Conservation (phyloP, 169 alveolate species). For the Cystoisospora suis region DNA sequence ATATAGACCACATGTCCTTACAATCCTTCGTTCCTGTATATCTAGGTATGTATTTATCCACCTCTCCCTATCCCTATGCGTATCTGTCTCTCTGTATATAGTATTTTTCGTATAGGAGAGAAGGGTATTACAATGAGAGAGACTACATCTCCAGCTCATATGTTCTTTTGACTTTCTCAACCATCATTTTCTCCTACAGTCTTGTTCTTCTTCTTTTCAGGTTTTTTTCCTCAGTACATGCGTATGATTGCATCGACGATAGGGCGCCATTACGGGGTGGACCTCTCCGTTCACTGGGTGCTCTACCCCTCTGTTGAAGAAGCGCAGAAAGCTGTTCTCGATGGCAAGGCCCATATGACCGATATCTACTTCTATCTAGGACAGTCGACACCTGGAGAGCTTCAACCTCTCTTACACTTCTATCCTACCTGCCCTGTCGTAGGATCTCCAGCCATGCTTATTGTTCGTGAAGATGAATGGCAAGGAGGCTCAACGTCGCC, state of each 20-base stretch:
- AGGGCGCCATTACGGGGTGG: not conserved
- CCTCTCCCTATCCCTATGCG: too few relatives aligned
- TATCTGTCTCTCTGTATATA: too few relatives aligned
- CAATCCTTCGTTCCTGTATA: too few relatives aligned
- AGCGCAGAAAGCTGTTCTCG: conserved; percentile 19
- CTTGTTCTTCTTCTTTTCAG: conserved; percentile 6
- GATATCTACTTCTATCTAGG: conserved; percentile 48
- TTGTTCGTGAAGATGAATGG: not conserved
- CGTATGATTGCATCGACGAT: conserved; percentile 4
- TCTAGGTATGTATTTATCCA: too few relatives aligned
- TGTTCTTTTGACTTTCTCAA: not conserved
- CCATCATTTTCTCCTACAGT: not conserved
- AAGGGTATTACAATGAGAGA: too few relatives aligned
- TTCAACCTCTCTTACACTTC: conserved; percentile 31
- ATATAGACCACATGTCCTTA: too few relatives aligned
- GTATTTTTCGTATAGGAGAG: too few relatives aligned
- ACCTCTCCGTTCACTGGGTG: conserved; percentile 22
- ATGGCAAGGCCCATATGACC: conserved; percentile 54
- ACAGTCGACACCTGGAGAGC: conserved; percentile 52
- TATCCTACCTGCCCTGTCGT: conserved; percentile 46
- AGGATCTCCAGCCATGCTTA: conserved; percentile 18
- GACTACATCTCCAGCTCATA: not conserved
- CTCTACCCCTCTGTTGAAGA: conserved; percentile 28
- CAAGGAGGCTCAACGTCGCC: not conserved
- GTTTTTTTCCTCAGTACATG: conserved; percentile 47